Evolutionary conservation across 306 rosid genomes (phyloP), one percentile per base, ranked within the genome.

Genomic region (Erythrophleum fordii): DNA sequence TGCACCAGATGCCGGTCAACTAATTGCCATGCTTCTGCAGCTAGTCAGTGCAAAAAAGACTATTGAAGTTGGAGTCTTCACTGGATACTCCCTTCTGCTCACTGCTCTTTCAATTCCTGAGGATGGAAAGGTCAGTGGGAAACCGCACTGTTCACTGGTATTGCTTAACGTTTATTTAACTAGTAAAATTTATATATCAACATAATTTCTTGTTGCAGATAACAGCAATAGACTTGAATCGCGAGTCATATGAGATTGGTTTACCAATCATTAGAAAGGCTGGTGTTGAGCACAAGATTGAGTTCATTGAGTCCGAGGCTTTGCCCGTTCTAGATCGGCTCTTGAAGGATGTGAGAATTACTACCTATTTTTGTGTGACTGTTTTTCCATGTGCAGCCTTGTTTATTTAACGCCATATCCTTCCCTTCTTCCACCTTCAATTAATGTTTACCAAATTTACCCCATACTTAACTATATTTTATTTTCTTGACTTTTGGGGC

Each of bases 271-370:
- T 92, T 0, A 80, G 37, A 51, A 90, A 81, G 51, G 97, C 91
- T 31, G 90, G 87, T 46, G 90, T 92, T 2, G 83, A 82, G 5
- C 91, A 90, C 56, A 90, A 92, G 81, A 87, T 88, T 69, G 83
- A 84, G 60, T 92, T 87, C 73, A 78, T 80, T 11, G 82, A 83
- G 28, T 87, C 90, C 0, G 67, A 55, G 2, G 92, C 91, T 39
- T 72, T 77, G 22, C 75, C 86, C 0, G 83, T 66, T 16, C 88
- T 92, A 18, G 74, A 88, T 56, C 31, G 61, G 52, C 87, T 92
- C 45, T 18, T 82, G 14, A 49, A 74, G 49, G 49, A 85, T 14
- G 92, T 88, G 76, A 87, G 87, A 39, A 69, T 53, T 14, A n/a
- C 8, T 11, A 31, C 26, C 66, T 25, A 11, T 58, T 11, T 13